Percentiles rank a stretch among this genome's conserved stretches.
These are phyloP conservation scores for Inga leiocalycina DNA, from an alignment of 306 rosid genomes.

Conservation along the genomic window DNA sequence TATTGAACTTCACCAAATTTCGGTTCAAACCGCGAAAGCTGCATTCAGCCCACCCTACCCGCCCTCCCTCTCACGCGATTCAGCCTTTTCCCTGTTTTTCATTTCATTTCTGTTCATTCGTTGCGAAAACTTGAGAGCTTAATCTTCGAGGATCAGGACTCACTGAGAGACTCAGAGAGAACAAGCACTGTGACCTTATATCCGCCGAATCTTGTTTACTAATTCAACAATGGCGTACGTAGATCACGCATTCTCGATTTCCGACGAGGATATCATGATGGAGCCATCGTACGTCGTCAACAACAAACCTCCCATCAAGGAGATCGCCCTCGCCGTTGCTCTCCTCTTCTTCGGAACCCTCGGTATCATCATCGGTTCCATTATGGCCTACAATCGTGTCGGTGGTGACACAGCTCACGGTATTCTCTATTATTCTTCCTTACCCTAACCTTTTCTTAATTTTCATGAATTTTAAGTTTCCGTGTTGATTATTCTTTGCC, in stretches of 20 bases:
- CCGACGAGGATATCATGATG: slow-evolving; percentile 95
- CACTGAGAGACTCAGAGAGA: not conserved
- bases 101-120: not conserved
- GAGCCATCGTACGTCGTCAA: slow-evolving; percentile 77
- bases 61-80: not conserved
- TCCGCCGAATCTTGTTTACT: not conserved
- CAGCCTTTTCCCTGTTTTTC: not conserved
- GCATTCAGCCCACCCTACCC: slow-evolving; percentile 18
- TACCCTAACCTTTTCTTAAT: not conserved
- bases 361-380: slow-evolving; percentile 71
- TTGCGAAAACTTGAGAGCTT: not conserved
- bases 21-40: slow-evolving; percentile 24
- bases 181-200: not conserved
- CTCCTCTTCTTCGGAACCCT: slow-evolving; percentile 84
- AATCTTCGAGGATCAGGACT: not conserved
- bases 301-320: slow-evolving; percentile 85
- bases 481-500: not conserved
- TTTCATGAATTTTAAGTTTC: not conserved
- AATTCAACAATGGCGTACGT: slow-evolving; percentile 70
- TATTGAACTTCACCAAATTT: not conserved
- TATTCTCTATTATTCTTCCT: slow-evolving; percentile 20
- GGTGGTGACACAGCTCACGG: slow-evolving; percentile 99
- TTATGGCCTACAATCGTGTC: slow-evolving; percentile 84
- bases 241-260: slow-evolving; percentile 92
- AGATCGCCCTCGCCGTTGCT: slow-evolving; percentile 90